A percentile compares a stretch with the other conserved stretches of the same genome.
Evolutionary conservation across 495 filamentous ascomycete genomes (phyloP).

Genomic region (Penicillium antarcticum): DNA sequence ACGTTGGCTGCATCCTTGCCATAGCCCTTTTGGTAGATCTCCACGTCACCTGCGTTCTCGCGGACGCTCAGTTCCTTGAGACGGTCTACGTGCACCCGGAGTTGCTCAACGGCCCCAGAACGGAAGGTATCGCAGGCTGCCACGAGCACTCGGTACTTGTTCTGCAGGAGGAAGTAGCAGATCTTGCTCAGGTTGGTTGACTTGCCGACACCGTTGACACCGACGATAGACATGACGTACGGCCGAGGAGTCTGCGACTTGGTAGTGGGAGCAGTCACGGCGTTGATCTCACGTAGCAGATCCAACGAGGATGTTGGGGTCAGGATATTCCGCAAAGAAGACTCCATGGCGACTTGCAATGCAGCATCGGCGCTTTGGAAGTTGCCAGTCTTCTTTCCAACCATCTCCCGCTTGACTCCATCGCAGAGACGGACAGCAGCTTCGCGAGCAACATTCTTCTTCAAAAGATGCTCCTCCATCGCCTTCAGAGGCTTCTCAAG

Average conservation of each 20-base stretch:
- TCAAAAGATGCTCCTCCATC: slow-evolving; percentile 92
- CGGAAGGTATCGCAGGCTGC: slow-evolving; percentile 97
- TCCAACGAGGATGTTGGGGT: slow-evolving; percentile 94
- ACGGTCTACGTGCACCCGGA: slow-evolving; percentile 90
- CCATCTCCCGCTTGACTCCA: slow-evolving; percentile 81
- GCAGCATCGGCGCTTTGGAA: slow-evolving; percentile 89
- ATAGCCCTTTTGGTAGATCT: slow-evolving; percentile 94
- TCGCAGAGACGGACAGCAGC: slow-evolving; percentile 89
- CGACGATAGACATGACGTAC: slow-evolving; percentile 96
- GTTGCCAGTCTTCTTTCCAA: slow-evolving; percentile 86
- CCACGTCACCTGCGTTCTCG: slow-evolving; percentile 73
- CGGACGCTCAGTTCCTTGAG: slow-evolving; percentile 78
- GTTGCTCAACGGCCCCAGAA: slow-evolving; percentile 93
- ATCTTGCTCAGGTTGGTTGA: slow-evolving; percentile 96
- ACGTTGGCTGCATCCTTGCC: slow-evolving; percentile 96
- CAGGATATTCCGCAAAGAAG: slow-evolving; percentile 87
- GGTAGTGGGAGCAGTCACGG: slow-evolving; percentile 60
- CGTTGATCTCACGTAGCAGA: slow-evolving; percentile 86
- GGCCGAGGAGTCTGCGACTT: slow-evolving; percentile 60
- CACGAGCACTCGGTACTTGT: slow-evolving; percentile 92
- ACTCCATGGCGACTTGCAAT: slow-evolving; percentile 80
- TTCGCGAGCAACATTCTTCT: slow-evolving; percentile 95
- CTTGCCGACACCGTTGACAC: slow-evolving; percentile 97
- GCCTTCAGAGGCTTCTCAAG: slow-evolving; percentile 87
- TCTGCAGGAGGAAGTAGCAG: slow-evolving; percentile 94